Evolutionary conservation across 2,329 filamentous ascomycete species (phyloP).

Genomic region (Ustilaginoidea virens): DNA sequence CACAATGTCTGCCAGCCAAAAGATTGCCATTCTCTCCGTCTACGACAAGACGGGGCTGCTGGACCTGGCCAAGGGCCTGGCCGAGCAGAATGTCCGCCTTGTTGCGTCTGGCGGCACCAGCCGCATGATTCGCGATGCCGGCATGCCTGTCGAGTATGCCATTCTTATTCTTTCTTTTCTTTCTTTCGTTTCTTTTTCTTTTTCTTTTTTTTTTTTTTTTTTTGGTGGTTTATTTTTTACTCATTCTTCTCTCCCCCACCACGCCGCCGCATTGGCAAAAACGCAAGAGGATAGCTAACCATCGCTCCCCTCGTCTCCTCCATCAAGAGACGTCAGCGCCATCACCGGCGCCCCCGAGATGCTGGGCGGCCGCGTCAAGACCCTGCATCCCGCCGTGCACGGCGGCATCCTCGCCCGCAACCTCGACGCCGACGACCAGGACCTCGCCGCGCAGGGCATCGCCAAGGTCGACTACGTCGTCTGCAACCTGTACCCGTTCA

Average conservation of each 20-base stretch:
- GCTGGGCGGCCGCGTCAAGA: slow-evolving; percentile 76
- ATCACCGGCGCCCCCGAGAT: slow-evolving; percentile 97
- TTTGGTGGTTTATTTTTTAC: too few relatives aligned
- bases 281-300: too few relatives aligned
- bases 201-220: too few relatives aligned
- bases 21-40: slow-evolving; percentile 85
- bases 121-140: slow-evolving; percentile 91
- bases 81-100: slow-evolving; percentile 79
- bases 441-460: slow-evolving; percentile 88
- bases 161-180: too few relatives aligned
- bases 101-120: slow-evolving; percentile 91
- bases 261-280: too few relatives aligned
- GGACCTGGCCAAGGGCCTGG: slow-evolving; percentile 80
- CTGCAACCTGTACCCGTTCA: slow-evolving; percentile 99
- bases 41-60: slow-evolving; percentile 96
- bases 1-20: slow-evolving; percentile 29
- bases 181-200: too few relatives aligned
- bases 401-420: slow-evolving; percentile 86
- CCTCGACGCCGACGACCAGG: slow-evolving; percentile 90
- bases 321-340: slow-evolving; percentile 73
- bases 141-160: slow-evolving; percentile 84
- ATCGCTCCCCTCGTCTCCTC: too few relatives aligned
- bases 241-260: too few relatives aligned
- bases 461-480: slow-evolving; percentile 91
- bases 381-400: slow-evolving; percentile 85